Evolutionary conservation across 2,329 filamentous ascomycete species (phyloP), one percentile per base, ranked within the genome.

Genomic region (Exserohilum turcica): DNA sequence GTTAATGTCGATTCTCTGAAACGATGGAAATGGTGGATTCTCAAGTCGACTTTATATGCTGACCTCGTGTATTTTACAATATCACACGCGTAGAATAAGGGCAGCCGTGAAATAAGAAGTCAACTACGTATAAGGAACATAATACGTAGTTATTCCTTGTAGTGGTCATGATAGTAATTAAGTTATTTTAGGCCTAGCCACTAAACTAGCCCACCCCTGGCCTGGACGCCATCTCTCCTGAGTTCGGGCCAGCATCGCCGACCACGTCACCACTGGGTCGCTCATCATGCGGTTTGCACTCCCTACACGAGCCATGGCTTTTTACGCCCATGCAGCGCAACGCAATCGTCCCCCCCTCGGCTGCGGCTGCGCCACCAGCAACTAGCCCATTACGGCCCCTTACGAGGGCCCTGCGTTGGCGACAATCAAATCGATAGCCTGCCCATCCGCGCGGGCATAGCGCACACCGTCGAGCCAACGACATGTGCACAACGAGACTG

Each of bases 221-320:
- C 45, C 48, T 53, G 52, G 53, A 53, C 47, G 56, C 48, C 54
- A 51, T 48, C 38, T 62, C 59, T 48, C 61, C 59, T 63, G 52
- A 62, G 51, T 57, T 54, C 48, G 54, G 57, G 43, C 54, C 51
- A 50, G 40, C 49, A 52, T 37, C 43, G 53, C 59, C 54, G 39
- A 59, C 61, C 59, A 61, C 61, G 61, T 64, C 61, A 64, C 59
- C 57, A 45, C 12, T 45, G 36, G 31, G 47, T 52, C 42, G 43
- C 44, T 44, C 54, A 53, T 56, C 40, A 54, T 29, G 29, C 51
- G 32, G 33, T 43, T 43, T 35, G 15, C 8, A 24, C 21, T 24
- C 21, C 21, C 21, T 24, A 35, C 16, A 31, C 40, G 28, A 44
- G 35, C 13, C 7, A 39, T 29, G 16, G n/a, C 16, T 15, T n/a